Evolutionary conservation across 1,284 basidiomycete species (phyloP).

Genomic region (Rhizoctonia solani): DNA sequence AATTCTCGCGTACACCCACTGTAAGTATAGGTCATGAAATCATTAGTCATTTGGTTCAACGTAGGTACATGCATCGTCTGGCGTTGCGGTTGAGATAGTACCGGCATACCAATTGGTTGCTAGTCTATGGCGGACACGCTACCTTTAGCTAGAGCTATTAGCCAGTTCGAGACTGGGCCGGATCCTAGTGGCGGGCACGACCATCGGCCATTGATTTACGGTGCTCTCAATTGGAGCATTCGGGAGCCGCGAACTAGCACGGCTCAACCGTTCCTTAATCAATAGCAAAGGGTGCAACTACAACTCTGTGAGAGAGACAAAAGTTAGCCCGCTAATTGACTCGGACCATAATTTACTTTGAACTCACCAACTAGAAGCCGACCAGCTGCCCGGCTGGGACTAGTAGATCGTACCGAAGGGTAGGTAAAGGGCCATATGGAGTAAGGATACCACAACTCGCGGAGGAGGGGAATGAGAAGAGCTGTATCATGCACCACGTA

Average conservation of each 20-base stretch:
- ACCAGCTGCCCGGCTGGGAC: slow-evolving; percentile 32
- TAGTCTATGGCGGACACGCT: slow-evolving; percentile 1
- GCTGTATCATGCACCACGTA: slow-evolving; percentile 9
- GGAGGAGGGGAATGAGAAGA: not conserved
- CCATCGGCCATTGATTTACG: slow-evolving; percentile 3
- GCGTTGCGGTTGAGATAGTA: slow-evolving; percentile 17
- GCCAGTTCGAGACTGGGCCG: slow-evolving; percentile 14
- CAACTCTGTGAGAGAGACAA: slow-evolving; percentile 10
- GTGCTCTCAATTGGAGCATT: slow-evolving; percentile 22
- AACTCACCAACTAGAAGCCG: slow-evolving; percentile 26
- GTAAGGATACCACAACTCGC: not conserved
- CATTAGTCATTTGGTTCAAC: slow-evolving; percentile 18
- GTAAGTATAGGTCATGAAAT: slow-evolving; percentile 2
- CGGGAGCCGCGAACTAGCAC: slow-evolving; percentile 28
- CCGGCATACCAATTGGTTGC: slow-evolving; percentile 3
- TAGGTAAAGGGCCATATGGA: no score
- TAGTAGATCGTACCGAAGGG: slow-evolving; percentile 5
- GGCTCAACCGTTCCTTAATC: slow-evolving; percentile 30
- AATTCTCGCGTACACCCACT: slow-evolving; percentile 4
- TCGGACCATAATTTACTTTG: not conserved
- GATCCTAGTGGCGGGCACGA: slow-evolving; percentile 25
- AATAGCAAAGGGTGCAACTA: slow-evolving; percentile 20
- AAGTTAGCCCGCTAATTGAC: slow-evolving; percentile 7
- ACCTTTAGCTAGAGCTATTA: slow-evolving; percentile 18
- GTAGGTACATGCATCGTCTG: slow-evolving; percentile 31